Evolutionary conservation across 164 flowering plant genomes (phyloP).

Genomic region (Platanus orientalis): DNA sequence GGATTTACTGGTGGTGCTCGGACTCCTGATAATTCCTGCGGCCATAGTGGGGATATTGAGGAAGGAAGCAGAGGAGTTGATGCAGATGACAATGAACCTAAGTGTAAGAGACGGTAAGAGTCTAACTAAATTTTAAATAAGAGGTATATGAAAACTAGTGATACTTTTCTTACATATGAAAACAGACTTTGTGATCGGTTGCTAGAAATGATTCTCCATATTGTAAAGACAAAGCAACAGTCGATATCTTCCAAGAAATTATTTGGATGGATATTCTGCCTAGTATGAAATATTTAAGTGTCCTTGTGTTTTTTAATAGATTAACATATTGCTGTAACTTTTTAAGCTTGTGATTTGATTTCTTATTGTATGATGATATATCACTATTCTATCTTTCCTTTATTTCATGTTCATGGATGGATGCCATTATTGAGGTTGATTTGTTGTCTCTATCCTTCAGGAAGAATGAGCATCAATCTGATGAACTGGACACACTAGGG

Average conservation of each 20-base stretch:
- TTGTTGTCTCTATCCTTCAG: constrained; percentile 27
- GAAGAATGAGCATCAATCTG: constrained; percentile 38
- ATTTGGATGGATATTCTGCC: not conserved
- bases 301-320: not conserved
- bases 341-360: not conserved
- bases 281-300: not conserved
- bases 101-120: constrained; percentile 69
- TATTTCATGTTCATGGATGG: not conserved
- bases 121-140: not conserved
- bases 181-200: too few relatives aligned
- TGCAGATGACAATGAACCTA: constrained; percentile 52
- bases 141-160: not conserved
- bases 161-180: not conserved
- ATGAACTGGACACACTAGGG: constrained; percentile 32
- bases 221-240: too few relatives aligned
- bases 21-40: constrained; percentile 51
- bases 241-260: too few relatives aligned
- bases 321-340: not conserved
- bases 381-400: not conserved
- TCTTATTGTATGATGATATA: not conserved
- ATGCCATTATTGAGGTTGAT: not conserved
- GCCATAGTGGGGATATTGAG: constrained; percentile 59
- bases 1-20: constrained; percentile 25
- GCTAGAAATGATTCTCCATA: too few relatives aligned
- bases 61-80: constrained; percentile 49